A percentile compares a stretch with the other conserved stretches of the same genome.
These are phyloP conservation scores for Cordyceps militaris DNA, from an alignment of 2,329 filamentous ascomycete species.

Conservation along the genomic window DNA sequence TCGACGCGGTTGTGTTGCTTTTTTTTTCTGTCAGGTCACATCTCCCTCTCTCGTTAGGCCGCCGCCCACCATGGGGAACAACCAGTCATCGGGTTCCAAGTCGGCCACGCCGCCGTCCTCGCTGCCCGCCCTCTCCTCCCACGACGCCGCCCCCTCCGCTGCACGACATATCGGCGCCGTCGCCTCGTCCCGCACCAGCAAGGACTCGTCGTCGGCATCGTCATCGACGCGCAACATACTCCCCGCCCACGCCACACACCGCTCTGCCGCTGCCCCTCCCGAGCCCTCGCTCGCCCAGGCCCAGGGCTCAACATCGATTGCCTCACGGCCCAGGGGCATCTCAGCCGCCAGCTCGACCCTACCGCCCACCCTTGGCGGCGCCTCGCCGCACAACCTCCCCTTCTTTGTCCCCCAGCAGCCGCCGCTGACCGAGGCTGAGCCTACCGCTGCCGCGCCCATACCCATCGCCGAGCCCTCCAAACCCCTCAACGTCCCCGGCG, in stretches of 20 bases:
- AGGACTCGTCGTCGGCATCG: conserved; percentile 26
- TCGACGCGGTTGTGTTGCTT: neutral
- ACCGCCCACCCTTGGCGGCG: conserved; percentile 41
- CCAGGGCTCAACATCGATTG: conserved; percentile 46
- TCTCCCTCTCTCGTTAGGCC: neutral
- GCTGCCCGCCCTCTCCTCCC: neutral
- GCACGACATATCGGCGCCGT: neutral
- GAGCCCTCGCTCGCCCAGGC: conserved; percentile 57
- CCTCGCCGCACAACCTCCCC: conserved; percentile 34
- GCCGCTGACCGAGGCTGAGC: conserved; percentile 37
- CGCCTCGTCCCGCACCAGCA: conserved; percentile 8
- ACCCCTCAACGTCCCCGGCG: conserved; percentile 51
- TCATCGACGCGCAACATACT: conserved; percentile 40
- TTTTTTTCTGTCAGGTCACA: neutral
- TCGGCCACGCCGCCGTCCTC: conserved; percentile 24
- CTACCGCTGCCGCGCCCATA: conserved; percentile 34
- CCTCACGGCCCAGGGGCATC: conserved; percentile 35
- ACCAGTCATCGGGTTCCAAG: conserved; percentile 32
- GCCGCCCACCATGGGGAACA: conserved; percentile 28
- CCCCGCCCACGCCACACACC: conserved; percentile 47
- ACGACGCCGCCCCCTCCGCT: too few relatives aligned
- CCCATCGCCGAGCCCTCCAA: conserved; percentile 38
- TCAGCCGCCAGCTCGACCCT: conserved; percentile 20
- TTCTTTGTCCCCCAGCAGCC: conserved; percentile 27
- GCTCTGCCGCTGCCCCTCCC: conserved; percentile 52